Percentiles rank a stretch among this genome's conserved stretches.
phyloP scores from a whole-genome alignment of 805 yeast genomes.

The Hanseniaspora mollemarum region DNA sequence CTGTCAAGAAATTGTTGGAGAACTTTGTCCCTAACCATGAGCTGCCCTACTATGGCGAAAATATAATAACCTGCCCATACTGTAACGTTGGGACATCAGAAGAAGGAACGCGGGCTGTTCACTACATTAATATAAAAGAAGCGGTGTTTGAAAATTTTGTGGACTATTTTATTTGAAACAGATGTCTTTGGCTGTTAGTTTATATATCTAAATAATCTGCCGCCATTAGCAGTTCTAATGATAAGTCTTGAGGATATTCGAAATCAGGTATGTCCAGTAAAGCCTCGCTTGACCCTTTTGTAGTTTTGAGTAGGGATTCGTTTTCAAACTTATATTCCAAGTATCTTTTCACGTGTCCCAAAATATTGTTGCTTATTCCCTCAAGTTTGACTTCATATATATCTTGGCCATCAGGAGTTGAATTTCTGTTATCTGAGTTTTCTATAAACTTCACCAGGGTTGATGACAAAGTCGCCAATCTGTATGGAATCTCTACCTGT shows the following conservation, averaged over 20 bases:
- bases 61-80: slow-evolving; percentile 2
- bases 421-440: slow-evolving; percentile 1
- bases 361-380: slow-evolving; percentile 43
- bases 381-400: slow-evolving; percentile 33
- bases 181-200: background rate
- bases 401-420: slow-evolving; percentile 2
- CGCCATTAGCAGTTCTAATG: slow-evolving; percentile 79
- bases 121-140: background rate
- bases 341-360: slow-evolving; percentile 77
- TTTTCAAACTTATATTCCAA: slow-evolving; percentile 64
- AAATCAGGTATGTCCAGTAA: slow-evolving; percentile 65
- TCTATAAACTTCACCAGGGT: slow-evolving; percentile 13
- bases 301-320: slow-evolving; percentile 15
- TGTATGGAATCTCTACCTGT: slow-evolving; percentile 61
- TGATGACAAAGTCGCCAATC: slow-evolving; percentile 45
- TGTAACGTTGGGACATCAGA: background rate
- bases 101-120: background rate
- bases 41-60: background rate
- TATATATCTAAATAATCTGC: slow-evolving; percentile 55
- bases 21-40: background rate
- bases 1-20: background rate
- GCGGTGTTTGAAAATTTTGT: slow-evolving; percentile 5
- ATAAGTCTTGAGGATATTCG: slow-evolving; percentile 86
- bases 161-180: slow-evolving; percentile 5
- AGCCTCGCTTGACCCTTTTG: slow-evolving; percentile 36